Base-by-base conservation (phyloP, 208 protist genomes). In the Tetramitus jugosus region DNA sequence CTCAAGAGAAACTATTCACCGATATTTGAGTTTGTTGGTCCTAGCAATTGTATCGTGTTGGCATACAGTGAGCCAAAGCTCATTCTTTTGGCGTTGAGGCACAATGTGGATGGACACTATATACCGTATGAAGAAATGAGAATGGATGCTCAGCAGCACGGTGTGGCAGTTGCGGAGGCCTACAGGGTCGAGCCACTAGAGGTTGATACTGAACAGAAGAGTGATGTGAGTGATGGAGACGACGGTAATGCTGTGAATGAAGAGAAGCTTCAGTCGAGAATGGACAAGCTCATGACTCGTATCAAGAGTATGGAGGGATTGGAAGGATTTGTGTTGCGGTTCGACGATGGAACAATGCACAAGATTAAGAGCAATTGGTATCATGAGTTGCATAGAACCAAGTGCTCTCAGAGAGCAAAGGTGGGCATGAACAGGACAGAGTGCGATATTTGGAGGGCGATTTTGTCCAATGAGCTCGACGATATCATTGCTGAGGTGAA, bases 401-500 rank as follows among this genome's bases (percentile, higher is more conserved):
- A 74, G 3, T 64, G 6, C 17, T 46, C n/a, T 4, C 6, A 69
- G 46, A 31, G 10, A 1, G 1, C 42, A 31, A 40, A 40, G 31
- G 62, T 31, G 42, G 35, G 42, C 20, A 26, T 68, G 35, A 53
- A 74, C 35, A n/a, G n/a, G n/a, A n/a, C n/a, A n/a, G 67, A 74
- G 37, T 4, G 8, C 6, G 26, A 7, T 1, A 74, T 74, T 26
- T 74, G 42, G 39, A 7, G 53, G 26, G 13, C 14, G 20, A 7
- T 52, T 6, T 33, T 53, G 10, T 26, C 35, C 26, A 13, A 23
- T n/a, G 53, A 45, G 26, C 6, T 74, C 7, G 67, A 74, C 35
- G 67, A 74, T 74, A 35, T 74, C 23, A 52, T 74, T 56, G 67
- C 31, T 20, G n/a, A n/a, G 39, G 8, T 68, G 29, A 68, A 29